These are phyloP conservation scores for Cinchona pubescens DNA, from an alignment of 257 asterid genomes.

Conservation along the genomic window DNA sequence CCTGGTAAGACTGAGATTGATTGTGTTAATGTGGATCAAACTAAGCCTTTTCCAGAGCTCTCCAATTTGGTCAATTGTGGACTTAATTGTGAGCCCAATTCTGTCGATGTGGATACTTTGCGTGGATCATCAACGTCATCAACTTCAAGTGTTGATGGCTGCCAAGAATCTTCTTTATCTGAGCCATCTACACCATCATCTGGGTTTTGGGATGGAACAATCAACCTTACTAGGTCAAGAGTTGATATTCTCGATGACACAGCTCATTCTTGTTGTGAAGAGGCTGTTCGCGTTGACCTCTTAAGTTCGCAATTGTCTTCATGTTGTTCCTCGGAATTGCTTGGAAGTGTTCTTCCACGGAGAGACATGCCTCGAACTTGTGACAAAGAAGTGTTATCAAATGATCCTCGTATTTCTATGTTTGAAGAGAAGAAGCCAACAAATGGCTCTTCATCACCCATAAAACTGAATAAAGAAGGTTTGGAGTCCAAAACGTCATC, in stretches of 20 bases:
- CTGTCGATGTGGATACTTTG: constrained; percentile 20
- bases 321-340: constrained; percentile 21
- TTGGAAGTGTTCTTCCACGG: constrained; percentile 15
- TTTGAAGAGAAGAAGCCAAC: constrained; percentile 31
- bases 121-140: constrained; percentile 38
- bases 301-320: constrained; percentile 25
- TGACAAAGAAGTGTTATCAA: constrained; percentile 20
- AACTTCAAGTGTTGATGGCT: constrained; percentile 28
- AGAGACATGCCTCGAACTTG: constrained; percentile 24
- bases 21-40: constrained; percentile 18
- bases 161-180: constrained; percentile 41
- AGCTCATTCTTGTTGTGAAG: constrained; percentile 22
- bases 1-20: constrained; percentile 11
- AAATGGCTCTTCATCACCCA: constrained; percentile 13
- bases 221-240: constrained; percentile 40
- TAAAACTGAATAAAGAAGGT: constrained; percentile 26
- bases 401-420: constrained; percentile 22
- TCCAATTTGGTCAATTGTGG: constrained; percentile 24
- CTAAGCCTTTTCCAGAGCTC: constrained; percentile 29
- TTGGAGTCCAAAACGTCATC: constrained; percentile 29
- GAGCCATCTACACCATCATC: constrained; percentile 57
- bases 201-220: constrained; percentile 65
- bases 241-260: constrained; percentile 27
- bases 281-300: constrained; percentile 26
- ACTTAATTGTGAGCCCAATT: constrained; percentile 14